phyloP scores from a whole-genome alignment of 2,329 filamentous ascomycete species.

The Cytospora leucostoma region DNA sequence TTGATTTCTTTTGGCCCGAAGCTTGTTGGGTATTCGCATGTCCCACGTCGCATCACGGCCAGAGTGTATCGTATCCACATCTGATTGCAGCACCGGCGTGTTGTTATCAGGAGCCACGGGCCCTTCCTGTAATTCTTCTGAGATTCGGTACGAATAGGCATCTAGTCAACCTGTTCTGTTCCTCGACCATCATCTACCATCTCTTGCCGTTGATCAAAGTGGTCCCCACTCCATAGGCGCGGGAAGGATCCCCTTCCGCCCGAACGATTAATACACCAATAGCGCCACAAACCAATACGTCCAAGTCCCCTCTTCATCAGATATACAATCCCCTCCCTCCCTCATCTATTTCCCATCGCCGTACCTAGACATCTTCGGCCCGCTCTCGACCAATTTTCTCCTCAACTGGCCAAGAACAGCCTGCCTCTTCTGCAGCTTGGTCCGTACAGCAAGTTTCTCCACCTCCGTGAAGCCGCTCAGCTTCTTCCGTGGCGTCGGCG shows the following conservation, averaged over 20 bases:
- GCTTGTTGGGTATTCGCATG: too few species aligned
- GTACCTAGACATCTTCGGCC: conserved; percentile 49
- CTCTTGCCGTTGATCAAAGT: neutral
- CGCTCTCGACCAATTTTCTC: conserved; percentile 50
- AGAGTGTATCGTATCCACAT: neutral
- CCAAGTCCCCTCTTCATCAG: neutral
- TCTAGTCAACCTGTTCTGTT: conserved; percentile 5
- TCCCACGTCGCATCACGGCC: neutral
- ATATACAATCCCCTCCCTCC: neutral
- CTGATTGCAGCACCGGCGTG: neutral
- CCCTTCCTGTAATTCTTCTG: neutral
- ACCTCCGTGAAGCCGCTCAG: conserved; percentile 60
- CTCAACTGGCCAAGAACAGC: conserved; percentile 55
- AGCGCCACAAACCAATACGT: neutral
- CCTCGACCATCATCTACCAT: conserved; percentile 1
- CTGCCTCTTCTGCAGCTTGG: conserved; percentile 54
- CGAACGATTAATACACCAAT: neutral
- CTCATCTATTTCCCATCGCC: conserved; percentile 28
- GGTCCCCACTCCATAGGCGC: neutral
- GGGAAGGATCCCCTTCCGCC: neutral
- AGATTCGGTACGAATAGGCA: neutral
- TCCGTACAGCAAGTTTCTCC: conserved; percentile 59
- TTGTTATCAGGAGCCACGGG: neutral
- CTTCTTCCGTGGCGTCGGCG: conserved; percentile 56
- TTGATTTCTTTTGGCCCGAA: too few species aligned